Base-by-base conservation (phyloP, 306 rosid genomes). In the Trifolium fragiferum region DNA sequence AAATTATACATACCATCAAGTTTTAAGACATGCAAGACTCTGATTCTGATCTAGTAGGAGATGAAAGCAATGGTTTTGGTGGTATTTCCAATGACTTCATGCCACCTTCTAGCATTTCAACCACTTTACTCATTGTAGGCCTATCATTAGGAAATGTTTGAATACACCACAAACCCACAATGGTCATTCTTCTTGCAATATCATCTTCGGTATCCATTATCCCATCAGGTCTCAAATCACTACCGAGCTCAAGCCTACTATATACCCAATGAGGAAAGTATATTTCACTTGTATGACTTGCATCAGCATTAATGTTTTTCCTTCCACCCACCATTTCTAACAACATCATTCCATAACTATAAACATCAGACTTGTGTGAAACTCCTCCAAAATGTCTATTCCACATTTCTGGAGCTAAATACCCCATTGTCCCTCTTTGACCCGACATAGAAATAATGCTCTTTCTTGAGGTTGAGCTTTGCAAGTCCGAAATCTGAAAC, bases 161-260 rank as follows among this genome's bases (percentile, higher is more conserved):
- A 41, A 84, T 75, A 68, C 66, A 33, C 86, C 86, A 87, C 16
- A 84, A 35, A 7, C 86, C 88, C 20, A 84, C 88, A 16, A 46
- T 10, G 12, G 37, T 75, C 85, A 87, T 63, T 74, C 65, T 84
- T 60, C 68, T 87, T 5, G 67, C 30, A n/a, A 33, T 63, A 13
- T 35, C 46, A 35, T 63, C 14, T 63, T 63, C 9, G 0, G 30
- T 4, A 5, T n/a, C 46, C 2, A 9, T 63, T 16, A 63, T 25
- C 23, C 8, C 68, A 35, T 63, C 2, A 16, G 15, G 49, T 35
- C 68, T 63, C 30, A 63, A 35, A 9, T 63, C n/a, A 35, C 10
- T 10, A 9, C 49, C 46, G 8, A 35, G 14, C 1, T 63, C 46
- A 63, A 63, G 68, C 5, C 47, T 33, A 33, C 2, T 63, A 5